These are phyloP conservation scores for Candida labiduridarum DNA, from an alignment of 1,139 yeast species.

Conservation along the genomic window DNA sequence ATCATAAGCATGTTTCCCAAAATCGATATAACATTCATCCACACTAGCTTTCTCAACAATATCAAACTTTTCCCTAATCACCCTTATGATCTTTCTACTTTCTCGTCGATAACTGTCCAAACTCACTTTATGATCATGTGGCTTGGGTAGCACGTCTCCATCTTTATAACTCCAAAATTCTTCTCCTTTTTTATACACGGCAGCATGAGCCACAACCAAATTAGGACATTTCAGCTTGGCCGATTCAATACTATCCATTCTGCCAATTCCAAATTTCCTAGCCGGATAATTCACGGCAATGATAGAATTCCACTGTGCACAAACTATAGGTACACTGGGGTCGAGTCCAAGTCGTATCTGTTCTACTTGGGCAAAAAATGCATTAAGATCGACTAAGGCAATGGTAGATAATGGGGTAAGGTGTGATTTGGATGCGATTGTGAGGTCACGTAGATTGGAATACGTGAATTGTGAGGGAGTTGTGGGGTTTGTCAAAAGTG, in stretches of 20 bases:
- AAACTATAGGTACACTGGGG: slow-evolving; percentile 80
- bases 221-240: slow-evolving; percentile 78
- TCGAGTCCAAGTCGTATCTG: slow-evolving; percentile 70
- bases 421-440: slow-evolving; percentile 48
- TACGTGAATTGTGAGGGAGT: slow-evolving; percentile 37
- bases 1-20: slow-evolving; percentile 53
- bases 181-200: slow-evolving; percentile 88
- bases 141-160: slow-evolving; percentile 39
- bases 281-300: slow-evolving; percentile 95
- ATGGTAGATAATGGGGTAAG: slow-evolving; percentile 76
- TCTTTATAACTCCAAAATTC: slow-evolving; percentile 69
- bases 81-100: slow-evolving; percentile 72
- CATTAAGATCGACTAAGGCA: slow-evolving; percentile 88
- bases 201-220: slow-evolving; percentile 84
- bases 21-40: slow-evolving; percentile 87
- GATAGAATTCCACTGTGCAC: slow-evolving; percentile 88
- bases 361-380: slow-evolving; percentile 95
- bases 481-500: slow-evolving; percentile 8
- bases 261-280: slow-evolving; percentile 72
- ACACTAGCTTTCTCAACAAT: slow-evolving; percentile 91
- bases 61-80: slow-evolving; percentile 60
- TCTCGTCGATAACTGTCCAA: slow-evolving; percentile 90
- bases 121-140: slow-evolving; percentile 73
- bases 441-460: slow-evolving; percentile 50
- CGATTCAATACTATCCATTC: slow-evolving; percentile 72